Conservation (phyloP, 75 land plant species). For the Isoetes taiwanensis region DNA sequence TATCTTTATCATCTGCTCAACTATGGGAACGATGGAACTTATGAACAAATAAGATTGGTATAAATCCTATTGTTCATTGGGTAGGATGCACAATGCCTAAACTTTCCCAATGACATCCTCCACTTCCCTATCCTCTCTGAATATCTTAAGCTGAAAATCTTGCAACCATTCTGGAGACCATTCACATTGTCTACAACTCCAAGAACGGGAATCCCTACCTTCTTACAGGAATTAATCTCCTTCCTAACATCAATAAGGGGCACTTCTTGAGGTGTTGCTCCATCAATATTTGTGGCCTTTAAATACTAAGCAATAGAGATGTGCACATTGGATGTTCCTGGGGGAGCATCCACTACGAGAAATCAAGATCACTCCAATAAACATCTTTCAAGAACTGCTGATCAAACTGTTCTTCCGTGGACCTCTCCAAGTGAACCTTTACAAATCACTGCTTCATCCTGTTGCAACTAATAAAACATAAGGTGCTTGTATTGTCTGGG, state of each 20-base stretch:
- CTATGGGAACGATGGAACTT: no score
- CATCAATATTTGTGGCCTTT: slow-evolving; percentile 77
- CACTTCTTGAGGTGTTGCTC: slow-evolving; percentile 97
- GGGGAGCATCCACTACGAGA: slow-evolving; percentile 93
- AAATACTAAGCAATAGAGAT: slow-evolving; percentile 87
- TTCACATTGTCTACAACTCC: slow-evolving; percentile 99
- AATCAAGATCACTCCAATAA: slow-evolving; percentile 93
- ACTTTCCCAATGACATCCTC: slow-evolving; percentile 51
- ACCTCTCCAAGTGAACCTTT: slow-evolving; percentile 98
- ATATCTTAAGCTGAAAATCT: slow-evolving; percentile 39
- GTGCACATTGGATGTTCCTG: slow-evolving; percentile 98
- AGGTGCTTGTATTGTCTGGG: neutral
- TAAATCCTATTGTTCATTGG: no score
- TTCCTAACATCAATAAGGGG: slow-evolving; percentile 93
- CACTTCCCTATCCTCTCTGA: slow-evolving; percentile 42
- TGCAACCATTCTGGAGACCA: slow-evolving; percentile 46
- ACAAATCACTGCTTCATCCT: slow-evolving; percentile 99
- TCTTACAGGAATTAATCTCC: slow-evolving; percentile 95
- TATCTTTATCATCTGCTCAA: no score
- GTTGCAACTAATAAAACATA: no score
- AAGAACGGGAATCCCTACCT: slow-evolving; percentile 71
- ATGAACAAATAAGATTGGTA: no score
- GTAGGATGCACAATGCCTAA: no score
- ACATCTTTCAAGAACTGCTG: slow-evolving; percentile 90
- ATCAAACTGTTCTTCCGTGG: slow-evolving; percentile 97